Percentiles rank a stretch among this genome's conserved stretches.
These are phyloP conservation scores for Aquilaria yunnanensis DNA, from an alignment of 345 rosid genomes.

Conservation along the genomic window DNA sequence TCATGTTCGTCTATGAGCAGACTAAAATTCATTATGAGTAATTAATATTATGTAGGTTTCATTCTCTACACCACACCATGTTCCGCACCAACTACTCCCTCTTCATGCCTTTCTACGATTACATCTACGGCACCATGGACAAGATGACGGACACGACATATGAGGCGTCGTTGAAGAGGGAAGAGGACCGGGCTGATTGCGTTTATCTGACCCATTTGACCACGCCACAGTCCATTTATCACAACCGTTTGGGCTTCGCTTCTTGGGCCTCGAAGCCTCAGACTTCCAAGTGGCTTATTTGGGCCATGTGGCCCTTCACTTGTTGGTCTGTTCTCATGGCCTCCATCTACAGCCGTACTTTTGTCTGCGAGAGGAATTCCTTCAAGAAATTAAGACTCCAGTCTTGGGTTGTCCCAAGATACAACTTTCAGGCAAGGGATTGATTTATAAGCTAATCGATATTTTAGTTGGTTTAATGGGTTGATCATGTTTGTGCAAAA, in stretches of 20 bases:
- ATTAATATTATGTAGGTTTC: slow-evolving; percentile 20
- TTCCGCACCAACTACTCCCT: slow-evolving; percentile 43
- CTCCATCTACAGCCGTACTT: slow-evolving; percentile 15
- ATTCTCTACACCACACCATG: slow-evolving; percentile 45
- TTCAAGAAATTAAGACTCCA: slow-evolving; percentile 30
- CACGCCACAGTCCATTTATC: slow-evolving; percentile 33
- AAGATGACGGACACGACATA: slow-evolving; percentile 13
- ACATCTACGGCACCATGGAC: slow-evolving; percentile 33
- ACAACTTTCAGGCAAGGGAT: slow-evolving; percentile 26
- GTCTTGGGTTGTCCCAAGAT: slow-evolving; percentile 43
- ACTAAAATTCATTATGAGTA: too few relatives aligned
- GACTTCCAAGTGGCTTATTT: slow-evolving; percentile 14
- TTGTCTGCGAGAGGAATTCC: slow-evolving; percentile 26
- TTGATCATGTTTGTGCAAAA: background rate
- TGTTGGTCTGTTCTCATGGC: slow-evolving; percentile 15
- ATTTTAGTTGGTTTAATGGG: background rate
- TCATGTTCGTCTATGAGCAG: too few relatives aligned
- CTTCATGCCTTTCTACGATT: slow-evolving; percentile 51
- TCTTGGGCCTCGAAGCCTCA: slow-evolving; percentile 34
- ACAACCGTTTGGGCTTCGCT: slow-evolving; percentile 35
- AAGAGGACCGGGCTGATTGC: slow-evolving; percentile 22
- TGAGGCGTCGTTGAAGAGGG: slow-evolving; percentile 20
- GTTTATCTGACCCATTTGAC: slow-evolving; percentile 44
- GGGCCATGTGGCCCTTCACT: slow-evolving; percentile 34
- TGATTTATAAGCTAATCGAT: background rate